A percentile compares a stretch with the other conserved stretches of the same genome.
Conservation (phyloP, 768 basidiomycete species). For the Boletus vinaceobasis region DNA sequence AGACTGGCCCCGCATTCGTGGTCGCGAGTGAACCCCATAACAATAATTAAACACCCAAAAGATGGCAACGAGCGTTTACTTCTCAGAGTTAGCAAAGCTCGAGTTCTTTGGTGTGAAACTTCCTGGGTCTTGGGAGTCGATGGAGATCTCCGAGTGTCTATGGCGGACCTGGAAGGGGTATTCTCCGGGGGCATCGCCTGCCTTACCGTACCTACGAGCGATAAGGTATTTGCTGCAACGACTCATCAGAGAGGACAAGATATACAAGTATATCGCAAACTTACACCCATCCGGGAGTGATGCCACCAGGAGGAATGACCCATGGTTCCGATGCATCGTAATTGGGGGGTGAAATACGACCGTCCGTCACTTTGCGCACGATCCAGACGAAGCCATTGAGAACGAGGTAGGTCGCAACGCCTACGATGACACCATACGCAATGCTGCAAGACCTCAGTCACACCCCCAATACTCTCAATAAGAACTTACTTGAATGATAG, state of each 20-base stretch:
- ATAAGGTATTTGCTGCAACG: slow-evolving; percentile 26
- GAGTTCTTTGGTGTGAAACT: slow-evolving; percentile 22
- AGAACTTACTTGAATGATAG: slow-evolving; percentile 66
- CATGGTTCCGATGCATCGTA: slow-evolving; percentile 65
- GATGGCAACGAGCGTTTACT: slow-evolving; percentile 7
- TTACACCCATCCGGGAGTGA: slow-evolving; percentile 68
- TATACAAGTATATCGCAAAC: slow-evolving; percentile 18
- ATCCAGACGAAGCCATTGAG: slow-evolving; percentile 68
- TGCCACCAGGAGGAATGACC: slow-evolving; percentile 67
- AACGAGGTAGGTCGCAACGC: slow-evolving; percentile 64
- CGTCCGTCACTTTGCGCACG: slow-evolving; percentile 52
- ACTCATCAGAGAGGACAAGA: not conserved
- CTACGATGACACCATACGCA: slow-evolving; percentile 86
- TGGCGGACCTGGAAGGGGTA: slow-evolving; percentile 33
- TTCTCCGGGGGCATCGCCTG: slow-evolving; percentile 15
- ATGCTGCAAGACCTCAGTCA: slow-evolving; percentile 47
- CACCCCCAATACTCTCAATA: not conserved
- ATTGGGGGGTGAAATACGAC: slow-evolving; percentile 60
- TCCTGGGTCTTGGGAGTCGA: slow-evolving; percentile 31
- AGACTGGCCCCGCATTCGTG: slow-evolving; percentile 15
- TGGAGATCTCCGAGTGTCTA: slow-evolving; percentile 29
- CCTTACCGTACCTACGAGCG: slow-evolving; percentile 1
- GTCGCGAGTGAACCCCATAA: slow-evolving; percentile 10
- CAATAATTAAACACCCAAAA: slow-evolving; percentile 2
- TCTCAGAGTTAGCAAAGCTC: slow-evolving; percentile 28